Evolutionary conservation across 2,329 filamentous ascomycete species (phyloP).

Genomic region (Xylaria sp.): DNA sequence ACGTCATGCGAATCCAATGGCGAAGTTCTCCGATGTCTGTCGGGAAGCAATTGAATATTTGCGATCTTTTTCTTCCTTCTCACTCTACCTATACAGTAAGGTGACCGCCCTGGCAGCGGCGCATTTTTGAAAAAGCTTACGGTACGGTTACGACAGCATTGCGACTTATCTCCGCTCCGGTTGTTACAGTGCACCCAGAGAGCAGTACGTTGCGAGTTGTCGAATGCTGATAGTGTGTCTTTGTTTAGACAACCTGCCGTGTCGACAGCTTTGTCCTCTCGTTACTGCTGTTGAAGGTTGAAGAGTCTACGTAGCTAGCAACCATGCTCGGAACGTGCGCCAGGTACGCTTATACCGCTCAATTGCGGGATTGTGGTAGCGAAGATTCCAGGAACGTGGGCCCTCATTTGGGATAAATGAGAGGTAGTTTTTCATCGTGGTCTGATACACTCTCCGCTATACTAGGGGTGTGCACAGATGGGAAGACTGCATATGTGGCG

Average conservation of each 20-base stretch:
- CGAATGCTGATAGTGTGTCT: not conserved
- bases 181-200: constrained; percentile 11
- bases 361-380: constrained; percentile 11
- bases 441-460: not conserved
- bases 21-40: constrained; percentile 1
- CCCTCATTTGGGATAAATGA: constrained; percentile 10
- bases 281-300: not conserved
- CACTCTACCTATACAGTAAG: not conserved
- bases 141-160: constrained; percentile 11
- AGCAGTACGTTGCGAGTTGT: not conserved
- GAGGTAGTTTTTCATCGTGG: constrained; percentile 1
- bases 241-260: not conserved
- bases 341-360: constrained; percentile 4
- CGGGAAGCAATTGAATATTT: not conserved
- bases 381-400: constrained; percentile 25
- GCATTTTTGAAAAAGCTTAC: not conserved
- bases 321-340: not conserved
- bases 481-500: constrained; percentile 13
- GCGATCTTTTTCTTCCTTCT: not conserved
- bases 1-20: constrained; percentile 8
- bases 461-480: constrained; percentile 21
- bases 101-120: not conserved
- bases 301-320: not conserved
- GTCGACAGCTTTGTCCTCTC: not conserved
- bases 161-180: not conserved